Evolutionary conservation across 495 filamentous ascomycete species (phyloP).

Genomic region (Podospora fimiseda): DNA sequence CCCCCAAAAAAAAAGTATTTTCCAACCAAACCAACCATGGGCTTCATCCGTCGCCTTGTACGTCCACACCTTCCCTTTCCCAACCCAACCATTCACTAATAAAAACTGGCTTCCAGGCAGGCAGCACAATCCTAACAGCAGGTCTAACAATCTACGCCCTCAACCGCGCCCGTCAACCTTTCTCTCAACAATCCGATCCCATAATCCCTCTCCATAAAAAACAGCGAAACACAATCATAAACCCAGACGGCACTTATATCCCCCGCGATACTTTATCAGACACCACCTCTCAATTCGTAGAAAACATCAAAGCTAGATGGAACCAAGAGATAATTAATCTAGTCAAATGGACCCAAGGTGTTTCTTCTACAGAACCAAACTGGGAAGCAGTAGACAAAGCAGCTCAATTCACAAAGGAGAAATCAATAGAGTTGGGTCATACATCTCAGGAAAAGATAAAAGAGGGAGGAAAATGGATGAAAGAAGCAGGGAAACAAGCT

Average conservation of each 20-base stretch:
- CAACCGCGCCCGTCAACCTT: slow-evolving; percentile 40
- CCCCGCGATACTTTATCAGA: slow-evolving; percentile 16
- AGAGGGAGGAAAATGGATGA: slow-evolving; percentile 24
- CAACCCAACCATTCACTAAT: slow-evolving; percentile 1
- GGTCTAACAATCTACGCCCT: slow-evolving; percentile 70
- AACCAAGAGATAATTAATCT: slow-evolving; percentile 66
- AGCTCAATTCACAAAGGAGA: slow-evolving; percentile 22
- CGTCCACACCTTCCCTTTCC: slow-evolving; percentile 25
- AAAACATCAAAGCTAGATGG: slow-evolving; percentile 72
- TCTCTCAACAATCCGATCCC: slow-evolving; percentile 49
- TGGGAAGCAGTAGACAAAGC: slow-evolving; percentile 42
- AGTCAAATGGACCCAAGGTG: slow-evolving; percentile 60
- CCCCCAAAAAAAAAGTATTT: not conserved
- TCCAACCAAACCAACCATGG: slow-evolving; percentile 15
- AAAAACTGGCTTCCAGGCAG: slow-evolving; percentile 47
- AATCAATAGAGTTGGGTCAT: slow-evolving; percentile 16
- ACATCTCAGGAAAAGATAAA: no score
- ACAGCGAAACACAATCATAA: slow-evolving; percentile 17
- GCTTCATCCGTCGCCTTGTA: slow-evolving; percentile 67
- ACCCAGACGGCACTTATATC: slow-evolving; percentile 17
- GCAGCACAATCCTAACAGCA: slow-evolving; percentile 74
- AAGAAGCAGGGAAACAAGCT: slow-evolving; percentile 24
- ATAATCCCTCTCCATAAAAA: slow-evolving; percentile 28
- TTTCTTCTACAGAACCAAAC: no score
- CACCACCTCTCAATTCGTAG: slow-evolving; percentile 46